phyloP scores from a whole-genome alignment of 1,284 basidiomycete genomes.

The Ceratorhiza oryzae-sativae region DNA sequence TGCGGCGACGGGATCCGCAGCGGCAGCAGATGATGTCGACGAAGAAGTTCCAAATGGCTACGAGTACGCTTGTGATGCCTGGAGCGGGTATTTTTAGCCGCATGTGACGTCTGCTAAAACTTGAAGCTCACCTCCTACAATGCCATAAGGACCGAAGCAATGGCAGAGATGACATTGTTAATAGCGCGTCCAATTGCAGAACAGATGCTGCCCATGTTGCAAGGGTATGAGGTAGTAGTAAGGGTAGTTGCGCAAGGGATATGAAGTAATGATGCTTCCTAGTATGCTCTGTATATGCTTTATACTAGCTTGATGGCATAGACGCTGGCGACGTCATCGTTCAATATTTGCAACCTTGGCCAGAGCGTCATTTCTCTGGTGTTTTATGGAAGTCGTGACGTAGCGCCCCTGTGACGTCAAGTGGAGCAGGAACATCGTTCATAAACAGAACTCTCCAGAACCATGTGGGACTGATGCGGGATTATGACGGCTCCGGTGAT shows the following conservation, averaged over 20 bases:
- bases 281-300: not conserved
- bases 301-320: not conserved
- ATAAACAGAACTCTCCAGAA: not conserved
- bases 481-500: not conserved
- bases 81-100: not conserved
- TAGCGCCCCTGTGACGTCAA: not conserved
- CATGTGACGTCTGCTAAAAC: not conserved
- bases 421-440: not conserved
- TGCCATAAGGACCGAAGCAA: slow-evolving; percentile 42
- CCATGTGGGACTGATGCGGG: not conserved
- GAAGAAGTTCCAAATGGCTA: slow-evolving; percentile 44
- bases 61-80: slow-evolving; percentile 40
- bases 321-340: not conserved
- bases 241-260: not conserved
- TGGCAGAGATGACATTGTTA: slow-evolving; percentile 42
- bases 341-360: not conserved
- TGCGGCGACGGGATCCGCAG: slow-evolving; percentile 41
- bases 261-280: not conserved
- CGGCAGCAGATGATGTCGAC: slow-evolving; percentile 44
- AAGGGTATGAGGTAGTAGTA: not conserved
- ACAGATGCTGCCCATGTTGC: slow-evolving; percentile 40
- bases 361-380: not conserved
- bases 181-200: slow-evolving; percentile 44
- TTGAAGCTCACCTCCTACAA: slow-evolving; percentile 42
- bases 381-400: not conserved